These are phyloP conservation scores for Beauveria brongniartii DNA, from an alignment of 2,329 filamentous ascomycete genomes.

Conservation along the genomic window DNA sequence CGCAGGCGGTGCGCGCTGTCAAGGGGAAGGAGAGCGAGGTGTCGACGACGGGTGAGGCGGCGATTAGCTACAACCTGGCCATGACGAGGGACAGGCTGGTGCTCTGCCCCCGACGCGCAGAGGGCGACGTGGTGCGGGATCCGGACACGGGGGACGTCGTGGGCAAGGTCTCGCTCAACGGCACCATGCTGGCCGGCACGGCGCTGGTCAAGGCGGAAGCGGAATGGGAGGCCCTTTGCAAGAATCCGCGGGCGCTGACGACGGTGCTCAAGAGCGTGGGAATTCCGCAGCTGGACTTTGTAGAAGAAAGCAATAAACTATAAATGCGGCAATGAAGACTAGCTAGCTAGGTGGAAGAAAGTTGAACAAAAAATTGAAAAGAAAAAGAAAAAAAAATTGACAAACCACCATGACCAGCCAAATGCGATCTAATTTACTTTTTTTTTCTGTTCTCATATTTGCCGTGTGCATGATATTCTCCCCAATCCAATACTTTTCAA, in stretches of 20 bases:
- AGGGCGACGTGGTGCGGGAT: conserved; percentile 33
- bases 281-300: conserved; percentile 15
- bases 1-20: conserved; percentile 33
- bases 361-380: neutral
- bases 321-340: neutral
- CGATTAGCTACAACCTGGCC: conserved; percentile 57
- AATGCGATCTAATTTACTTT: neutral
- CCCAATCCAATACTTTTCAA: neutral
- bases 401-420: neutral
- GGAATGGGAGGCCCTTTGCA: conserved; percentile 48
- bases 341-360: neutral
- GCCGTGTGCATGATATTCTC: neutral
- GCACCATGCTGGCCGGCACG: conserved; percentile 56
- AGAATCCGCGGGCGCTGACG: conserved; percentile 21
- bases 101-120: conserved; percentile 44
- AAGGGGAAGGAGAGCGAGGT: conserved; percentile 7
- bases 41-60: conserved; percentile 30
- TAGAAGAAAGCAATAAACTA: conserved; percentile 2
- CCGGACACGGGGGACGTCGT: conserved; percentile 25
- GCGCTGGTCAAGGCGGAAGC: conserved; percentile 51
- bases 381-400: neutral
- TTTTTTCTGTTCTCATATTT: neutral
- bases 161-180: conserved; percentile 46
- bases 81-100: conserved; percentile 47
- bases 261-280: conserved; percentile 24